Conservation (phyloP, 2,329 filamentous ascomycete species). For the Thelonectria rubi region DNA sequence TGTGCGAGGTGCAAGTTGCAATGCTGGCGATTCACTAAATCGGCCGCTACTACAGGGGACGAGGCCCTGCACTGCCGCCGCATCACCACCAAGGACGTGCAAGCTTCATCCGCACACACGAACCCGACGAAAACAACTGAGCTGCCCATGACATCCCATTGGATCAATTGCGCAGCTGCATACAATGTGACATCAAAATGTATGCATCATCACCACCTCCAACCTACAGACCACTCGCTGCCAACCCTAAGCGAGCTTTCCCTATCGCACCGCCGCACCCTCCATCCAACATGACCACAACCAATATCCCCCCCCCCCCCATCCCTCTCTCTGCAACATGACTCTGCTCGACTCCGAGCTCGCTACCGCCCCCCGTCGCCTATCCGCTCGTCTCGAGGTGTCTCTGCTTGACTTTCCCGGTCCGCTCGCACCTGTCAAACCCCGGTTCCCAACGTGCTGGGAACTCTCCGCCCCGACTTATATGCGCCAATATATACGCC, state of each 20-base stretch:
- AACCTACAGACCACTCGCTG: constrained; percentile 15
- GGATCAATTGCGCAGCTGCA: too few relatives aligned
- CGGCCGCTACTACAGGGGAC: too few relatives aligned
- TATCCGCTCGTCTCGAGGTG: constrained; percentile 1
- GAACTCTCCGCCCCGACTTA: constrained; percentile 1
- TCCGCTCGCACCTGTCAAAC: background rate
- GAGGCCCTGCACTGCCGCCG: too few relatives aligned
- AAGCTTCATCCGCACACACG: too few relatives aligned
- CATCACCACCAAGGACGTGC: too few relatives aligned
- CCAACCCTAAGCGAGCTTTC: constrained; percentile 17
- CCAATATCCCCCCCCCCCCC: background rate
- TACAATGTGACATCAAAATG: too few relatives aligned
- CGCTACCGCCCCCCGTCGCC: constrained; percentile 1
- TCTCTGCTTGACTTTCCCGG: background rate
- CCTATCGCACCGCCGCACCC: background rate
- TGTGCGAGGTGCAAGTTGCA: background rate
- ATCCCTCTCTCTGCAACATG: constrained; percentile 6
- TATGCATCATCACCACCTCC: constrained; percentile 1
- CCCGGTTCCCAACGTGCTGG: background rate
- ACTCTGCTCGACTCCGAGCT: constrained; percentile 5
- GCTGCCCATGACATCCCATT: too few relatives aligned
- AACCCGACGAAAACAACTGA: too few relatives aligned
- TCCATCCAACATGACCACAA: background rate
- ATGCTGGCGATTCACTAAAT: too few relatives aligned
- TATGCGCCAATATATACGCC: too few relatives aligned